phyloP scores from a whole-genome alignment of 768 basidiomycete species.

The Phaeolepiota aurea region DNA sequence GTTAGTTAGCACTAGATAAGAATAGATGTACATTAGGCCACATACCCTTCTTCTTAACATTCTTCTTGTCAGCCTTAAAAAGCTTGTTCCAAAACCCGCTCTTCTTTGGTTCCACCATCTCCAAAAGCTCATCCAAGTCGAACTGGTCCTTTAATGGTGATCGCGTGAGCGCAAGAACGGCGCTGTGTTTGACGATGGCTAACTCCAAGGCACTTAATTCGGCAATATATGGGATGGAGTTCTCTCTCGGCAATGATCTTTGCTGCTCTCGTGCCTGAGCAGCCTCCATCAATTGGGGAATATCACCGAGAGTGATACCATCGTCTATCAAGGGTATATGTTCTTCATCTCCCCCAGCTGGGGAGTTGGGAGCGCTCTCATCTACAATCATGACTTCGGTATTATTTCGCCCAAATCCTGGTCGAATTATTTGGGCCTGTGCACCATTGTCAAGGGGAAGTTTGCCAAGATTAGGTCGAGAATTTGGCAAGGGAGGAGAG shows the following conservation, averaged over 20 bases:
- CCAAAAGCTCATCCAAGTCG: slow-evolving; percentile 88
- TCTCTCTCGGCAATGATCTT: slow-evolving; percentile 72
- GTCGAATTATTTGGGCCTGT: slow-evolving; percentile 51
- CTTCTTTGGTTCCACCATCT: slow-evolving; percentile 89
- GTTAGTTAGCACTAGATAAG: slow-evolving; percentile 7
- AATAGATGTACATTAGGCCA: slow-evolving; percentile 6
- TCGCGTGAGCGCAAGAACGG: slow-evolving; percentile 70
- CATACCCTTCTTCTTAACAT: slow-evolving; percentile 79
- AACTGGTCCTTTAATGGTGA: slow-evolving; percentile 76
- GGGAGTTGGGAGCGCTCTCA: slow-evolving; percentile 67
- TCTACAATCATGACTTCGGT: slow-evolving; percentile 88
- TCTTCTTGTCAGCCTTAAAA: slow-evolving; percentile 92
- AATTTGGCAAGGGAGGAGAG: slow-evolving; percentile 14
- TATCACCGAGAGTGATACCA: slow-evolving; percentile 88
- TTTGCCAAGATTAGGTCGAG: slow-evolving; percentile 30
- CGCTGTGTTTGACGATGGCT: slow-evolving; percentile 87
- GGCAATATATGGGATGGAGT: slow-evolving; percentile 74
- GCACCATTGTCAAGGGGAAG: slow-evolving; percentile 27
- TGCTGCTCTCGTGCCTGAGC: slow-evolving; percentile 87
- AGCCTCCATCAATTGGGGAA: slow-evolving; percentile 87
- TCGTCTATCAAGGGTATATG: slow-evolving; percentile 46
- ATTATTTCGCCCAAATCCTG: slow-evolving; percentile 68
- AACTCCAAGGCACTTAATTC: slow-evolving; percentile 80
- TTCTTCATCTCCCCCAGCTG: slow-evolving; percentile 41
- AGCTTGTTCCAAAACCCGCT: slow-evolving; percentile 93